These are phyloP conservation scores for Taxillus chinensis DNA, from an alignment of 164 flowering plant species.

Conservation along the genomic window DNA sequence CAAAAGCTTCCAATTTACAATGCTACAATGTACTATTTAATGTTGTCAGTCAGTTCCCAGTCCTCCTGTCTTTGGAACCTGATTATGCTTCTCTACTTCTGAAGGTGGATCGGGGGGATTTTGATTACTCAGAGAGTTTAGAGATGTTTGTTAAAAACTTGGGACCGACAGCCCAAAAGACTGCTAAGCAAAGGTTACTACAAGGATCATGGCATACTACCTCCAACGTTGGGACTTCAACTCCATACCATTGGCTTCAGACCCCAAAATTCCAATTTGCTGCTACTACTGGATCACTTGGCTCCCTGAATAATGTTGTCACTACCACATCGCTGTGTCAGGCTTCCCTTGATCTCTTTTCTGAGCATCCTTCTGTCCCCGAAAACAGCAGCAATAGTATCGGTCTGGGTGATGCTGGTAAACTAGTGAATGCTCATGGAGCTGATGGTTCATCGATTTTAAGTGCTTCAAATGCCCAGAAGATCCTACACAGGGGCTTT, in stretches of 20 bases:
- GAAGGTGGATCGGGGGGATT: slow-evolving; percentile 30
- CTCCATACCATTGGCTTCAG: slow-evolving; percentile 7
- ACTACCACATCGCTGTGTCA: neutral
- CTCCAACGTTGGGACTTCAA: neutral
- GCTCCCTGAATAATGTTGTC: neutral
- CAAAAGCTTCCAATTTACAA: neutral
- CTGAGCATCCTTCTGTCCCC: slow-evolving; percentile 2
- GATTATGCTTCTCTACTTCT: neutral
- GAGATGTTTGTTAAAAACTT: slow-evolving; percentile 40
- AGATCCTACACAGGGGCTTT: neutral
- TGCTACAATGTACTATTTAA: neutral
- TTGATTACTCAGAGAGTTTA: slow-evolving; percentile 45
- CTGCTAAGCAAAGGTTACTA: slow-evolving; percentile 35
- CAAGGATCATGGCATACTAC: slow-evolving; percentile 4
- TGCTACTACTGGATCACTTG: slow-evolving; percentile 4
- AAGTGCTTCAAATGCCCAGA: neutral
- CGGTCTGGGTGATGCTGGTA: slow-evolving; percentile 1
- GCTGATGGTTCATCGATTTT: neutral
- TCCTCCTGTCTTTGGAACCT: neutral
- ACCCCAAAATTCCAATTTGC: slow-evolving; percentile 4
- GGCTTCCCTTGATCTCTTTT: slow-evolving; percentile 2
- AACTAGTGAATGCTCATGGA: slow-evolving; percentile 1
- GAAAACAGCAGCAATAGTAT: neutral
- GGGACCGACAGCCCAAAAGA: slow-evolving; percentile 51
- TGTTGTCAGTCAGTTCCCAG: neutral